Base-by-base conservation (phyloP, 192 early-diverging fungal species). In the Helicostylum pulchrum region DNA sequence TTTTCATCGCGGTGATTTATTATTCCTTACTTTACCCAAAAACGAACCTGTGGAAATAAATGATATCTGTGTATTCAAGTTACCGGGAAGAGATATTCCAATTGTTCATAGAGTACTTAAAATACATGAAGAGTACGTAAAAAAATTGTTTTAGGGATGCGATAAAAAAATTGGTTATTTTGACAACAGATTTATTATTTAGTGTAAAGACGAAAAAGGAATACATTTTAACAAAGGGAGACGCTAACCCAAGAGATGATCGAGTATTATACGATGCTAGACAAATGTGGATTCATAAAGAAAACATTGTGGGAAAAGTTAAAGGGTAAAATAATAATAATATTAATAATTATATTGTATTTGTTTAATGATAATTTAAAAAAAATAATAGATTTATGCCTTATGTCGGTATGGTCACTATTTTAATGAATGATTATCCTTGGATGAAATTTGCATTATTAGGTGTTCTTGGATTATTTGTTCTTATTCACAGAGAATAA, bases 71-170 rank as follows among this genome's bases (percentile, higher is more conserved):
- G 95, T 99, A 7, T 97, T 89, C 83, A 97, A 97, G 70, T 75
- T 98, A 53, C 78, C 87, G 12, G 92, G 88, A 60, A 88, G 89
- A 69, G 83, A 86, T 39, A 89, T 99, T 56, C 97, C 97, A 4
- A 99, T 99, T 73, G 95, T 99, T 30, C 97, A 99, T 76, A 86
- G 97, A 51, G 91, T 97, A 14, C 82, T 98, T 63, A 90, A 94
- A 75, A 78, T 97, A 21, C 97, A 99, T 72, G 88, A 90, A 53
- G 85, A 87, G 90, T 90, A 78, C 51, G 1, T 49, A n/a, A n/a
- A n/a, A n/a, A n/a, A n/a, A n/a, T n/a, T n/a, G n/a, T n/a, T n/a
- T n/a, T n/a, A n/a, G n/a, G n/a, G n/a, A n/a, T n/a, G n/a, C n/a
- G n/a, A n/a, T n/a, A n/a, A n/a, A n/a, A n/a, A n/a, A n/a, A n/a